These are phyloP conservation scores for Coniochaeta sp. DNA, from an alignment of 2,329 filamentous ascomycete species.

Conservation along the genomic window DNA sequence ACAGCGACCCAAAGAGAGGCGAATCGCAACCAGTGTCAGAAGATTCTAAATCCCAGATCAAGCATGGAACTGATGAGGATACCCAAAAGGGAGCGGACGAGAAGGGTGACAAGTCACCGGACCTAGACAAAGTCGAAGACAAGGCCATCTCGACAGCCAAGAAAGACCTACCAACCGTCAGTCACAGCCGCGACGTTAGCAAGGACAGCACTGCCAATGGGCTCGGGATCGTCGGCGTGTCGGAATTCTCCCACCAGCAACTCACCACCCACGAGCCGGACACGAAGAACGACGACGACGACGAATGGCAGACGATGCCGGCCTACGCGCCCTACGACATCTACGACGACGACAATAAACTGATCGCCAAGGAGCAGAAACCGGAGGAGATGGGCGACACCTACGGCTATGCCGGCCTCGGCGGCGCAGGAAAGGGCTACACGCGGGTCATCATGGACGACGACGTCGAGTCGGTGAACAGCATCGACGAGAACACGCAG, in stretches of 20 bases:
- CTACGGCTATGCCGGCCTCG: constrained; percentile 67
- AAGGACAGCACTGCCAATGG: constrained; percentile 23
- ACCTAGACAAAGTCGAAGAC: constrained; percentile 14
- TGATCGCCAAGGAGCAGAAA: constrained; percentile 74
- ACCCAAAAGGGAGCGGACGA: not conserved
- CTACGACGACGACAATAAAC: constrained; percentile 86
- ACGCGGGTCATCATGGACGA: constrained; percentile 93
- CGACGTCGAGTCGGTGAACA: constrained; percentile 86
- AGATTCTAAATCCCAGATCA: not conserved
- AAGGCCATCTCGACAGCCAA: constrained; percentile 12
- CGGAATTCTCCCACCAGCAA: constrained; percentile 89
- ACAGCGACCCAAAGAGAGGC: not conserved
- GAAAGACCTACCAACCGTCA: constrained; percentile 14
- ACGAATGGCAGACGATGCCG: constrained; percentile 88
- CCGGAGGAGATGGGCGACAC: constrained; percentile 57
- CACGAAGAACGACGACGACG: constrained; percentile 51
- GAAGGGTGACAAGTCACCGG: constrained; percentile 8
- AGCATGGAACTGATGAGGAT: not conserved
- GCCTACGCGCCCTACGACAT: constrained; percentile 88
- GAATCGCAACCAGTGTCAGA: not conserved
- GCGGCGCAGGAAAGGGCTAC: constrained; percentile 90
- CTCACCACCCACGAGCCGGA: constrained; percentile 51
- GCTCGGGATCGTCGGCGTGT: constrained; percentile 36
- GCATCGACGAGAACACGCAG: constrained; percentile 93
- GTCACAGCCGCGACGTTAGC: constrained; percentile 29